Evolutionary conservation across 306 rosid genomes (phyloP).

Genomic region (Pueraria montana): DNA sequence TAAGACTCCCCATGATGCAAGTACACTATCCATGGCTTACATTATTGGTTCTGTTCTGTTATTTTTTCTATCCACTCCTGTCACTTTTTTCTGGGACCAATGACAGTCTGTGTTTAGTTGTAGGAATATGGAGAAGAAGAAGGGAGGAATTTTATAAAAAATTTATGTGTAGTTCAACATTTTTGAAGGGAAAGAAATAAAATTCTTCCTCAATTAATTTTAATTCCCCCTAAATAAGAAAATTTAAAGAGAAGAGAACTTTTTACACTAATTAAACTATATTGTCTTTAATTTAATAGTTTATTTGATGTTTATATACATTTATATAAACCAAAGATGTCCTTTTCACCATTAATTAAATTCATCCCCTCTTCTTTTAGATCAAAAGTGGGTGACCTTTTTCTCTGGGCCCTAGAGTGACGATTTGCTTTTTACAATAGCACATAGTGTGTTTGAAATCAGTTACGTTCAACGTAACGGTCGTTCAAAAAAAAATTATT

Average conservation of each 20-base stretch:
- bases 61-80: not conserved
- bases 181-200: not conserved
- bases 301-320: not conserved
- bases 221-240: not conserved
- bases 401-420: not conserved
- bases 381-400: not conserved
- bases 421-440: not conserved
- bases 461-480: no score
- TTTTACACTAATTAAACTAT: not conserved
- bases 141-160: not conserved
- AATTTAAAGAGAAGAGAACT: not conserved
- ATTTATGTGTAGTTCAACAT: not conserved
- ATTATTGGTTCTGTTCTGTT: conserved; percentile 25
- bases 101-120: not conserved
- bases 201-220: not conserved
- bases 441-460: no score
- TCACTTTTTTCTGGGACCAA: not conserved
- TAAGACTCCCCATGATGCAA: conserved; percentile 61
- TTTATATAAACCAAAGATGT: not conserved
- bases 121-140: not conserved
- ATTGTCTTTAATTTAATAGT: not conserved
- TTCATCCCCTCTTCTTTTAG: not conserved
- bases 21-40: conserved; percentile 57
- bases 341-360: not conserved
- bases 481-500: no score